Evolutionary conservation across 768 basidiomycete species (phyloP).

Genomic region (Termitomyces heimii): DNA sequence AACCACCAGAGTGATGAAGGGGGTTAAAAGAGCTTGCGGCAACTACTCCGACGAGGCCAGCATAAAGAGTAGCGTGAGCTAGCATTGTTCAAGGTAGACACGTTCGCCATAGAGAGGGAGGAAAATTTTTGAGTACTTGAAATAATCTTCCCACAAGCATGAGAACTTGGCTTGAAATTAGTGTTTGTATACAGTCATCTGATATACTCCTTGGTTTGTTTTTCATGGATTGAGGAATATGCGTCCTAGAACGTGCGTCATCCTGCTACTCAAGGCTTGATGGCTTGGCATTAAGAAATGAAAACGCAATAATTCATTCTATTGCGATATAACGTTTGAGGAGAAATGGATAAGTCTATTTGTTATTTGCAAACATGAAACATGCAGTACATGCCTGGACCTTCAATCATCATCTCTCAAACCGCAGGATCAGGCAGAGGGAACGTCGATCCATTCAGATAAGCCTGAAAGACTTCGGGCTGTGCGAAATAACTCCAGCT

Average conservation of each 20-base stretch:
- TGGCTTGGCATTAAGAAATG: too few species aligned
- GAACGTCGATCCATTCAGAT: neutral
- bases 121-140: neutral
- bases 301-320: too few species aligned
- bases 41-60: neutral
- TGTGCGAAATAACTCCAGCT: neutral
- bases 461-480: neutral
- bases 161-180: neutral
- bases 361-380: too few species aligned
- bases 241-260: too few species aligned
- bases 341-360: too few species aligned
- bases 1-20: conserved; percentile 34
- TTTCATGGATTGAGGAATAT: neutral
- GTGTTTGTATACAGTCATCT: neutral
- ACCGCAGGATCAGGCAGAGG: neutral
- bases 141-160: neutral
- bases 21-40: conserved; percentile 23
- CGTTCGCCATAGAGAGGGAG: neutral
- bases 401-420: neutral
- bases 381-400: neutral
- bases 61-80: neutral
- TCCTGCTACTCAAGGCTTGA: too few species aligned
- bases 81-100: neutral
- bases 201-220: neutral
- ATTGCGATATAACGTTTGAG: too few species aligned